Base-by-base conservation (phyloP, 805 yeast species). In the Pichia scutulata region DNA sequence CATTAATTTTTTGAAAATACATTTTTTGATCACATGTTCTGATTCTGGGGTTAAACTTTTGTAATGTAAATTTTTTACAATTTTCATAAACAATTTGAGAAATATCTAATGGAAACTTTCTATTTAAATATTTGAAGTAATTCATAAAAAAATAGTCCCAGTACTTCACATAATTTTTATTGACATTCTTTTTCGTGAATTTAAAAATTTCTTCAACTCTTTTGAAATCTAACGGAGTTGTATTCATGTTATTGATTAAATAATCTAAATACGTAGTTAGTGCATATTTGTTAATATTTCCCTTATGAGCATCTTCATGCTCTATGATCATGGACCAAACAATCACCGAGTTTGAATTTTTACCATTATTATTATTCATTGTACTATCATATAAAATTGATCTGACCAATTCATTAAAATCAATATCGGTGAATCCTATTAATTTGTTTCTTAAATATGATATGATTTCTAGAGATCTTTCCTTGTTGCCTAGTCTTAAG, bases 141-240 rank as follows among this genome's bases (percentile, higher is more conserved):
- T 58, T 41, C 33, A 59, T 43, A n/a, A 50, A 48, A 61, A 67
- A 69, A 44, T 59, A 55, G 30, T 57, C 60, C 69, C 69, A 69
- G 43, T 63, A 65, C 22, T 58, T 54, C 18, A 47, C 47, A 44
- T 67, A 65, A 6, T 25, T 46, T 5, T 7, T 12, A 5, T 40
- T 19, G 6, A 59, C 50, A n/a, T 18, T 19, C 22, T 47, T 43
- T 3, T 39, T 39, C 8, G 59, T 61, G 43, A 36, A 16, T n/a
- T 53, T 22, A 46, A 50, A 66, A 24, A 69, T 61, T 39, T 43
- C 43, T 5, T 59, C 58, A 22, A 60, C 52, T 39, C 53, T 59
- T 2, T 53, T 57, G 44, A 64, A 62, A 37, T 66, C 62, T 49
- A 65, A 26, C 6, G 10, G 7, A 30, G 24, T 3, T 3, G 14